Evolutionary conservation across 495 filamentous ascomycete species (phyloP).

Genomic region (Bathelium albidoporum): DNA sequence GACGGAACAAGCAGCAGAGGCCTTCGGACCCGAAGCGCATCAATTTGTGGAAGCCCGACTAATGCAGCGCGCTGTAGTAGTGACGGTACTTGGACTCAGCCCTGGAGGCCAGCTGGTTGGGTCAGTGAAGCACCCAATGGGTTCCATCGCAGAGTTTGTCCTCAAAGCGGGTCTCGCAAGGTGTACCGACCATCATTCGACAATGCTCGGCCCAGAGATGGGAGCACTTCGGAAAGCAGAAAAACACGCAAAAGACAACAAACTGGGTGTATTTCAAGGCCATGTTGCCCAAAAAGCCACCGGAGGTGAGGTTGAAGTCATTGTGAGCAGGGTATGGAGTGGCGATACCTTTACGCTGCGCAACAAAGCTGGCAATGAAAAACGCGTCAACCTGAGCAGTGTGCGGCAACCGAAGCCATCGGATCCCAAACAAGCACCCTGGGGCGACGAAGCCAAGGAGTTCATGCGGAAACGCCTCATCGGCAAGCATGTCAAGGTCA

Average conservation of each 20-base stretch:
- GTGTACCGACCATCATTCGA: conserved; percentile 90
- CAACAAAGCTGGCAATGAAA: conserved; percentile 73
- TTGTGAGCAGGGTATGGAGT: conserved; percentile 72
- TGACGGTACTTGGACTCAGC: conserved; percentile 73
- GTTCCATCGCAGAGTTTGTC: conserved; percentile 81
- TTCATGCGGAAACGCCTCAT: conserved; percentile 88
- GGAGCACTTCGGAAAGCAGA: conserved; percentile 74
- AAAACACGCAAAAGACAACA: conserved; percentile 64
- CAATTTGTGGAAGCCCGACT: conserved; percentile 76
- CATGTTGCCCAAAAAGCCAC: conserved; percentile 53
- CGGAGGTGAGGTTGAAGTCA: conserved; percentile 58
- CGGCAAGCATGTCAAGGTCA: conserved; percentile 84
- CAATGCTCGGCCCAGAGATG: conserved; percentile 80
- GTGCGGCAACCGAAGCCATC: conserved; percentile 80
- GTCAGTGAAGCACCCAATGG: conserved; percentile 70
- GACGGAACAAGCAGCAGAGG: conserved; percentile 72
- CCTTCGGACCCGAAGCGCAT: conserved; percentile 75
- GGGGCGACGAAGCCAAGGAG: conserved; percentile 88
- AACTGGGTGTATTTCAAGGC: conserved; percentile 66
- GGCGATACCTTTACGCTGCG: conserved; percentile 83
- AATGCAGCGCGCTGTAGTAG: conserved; percentile 72
- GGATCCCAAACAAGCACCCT: conserved; percentile 73
- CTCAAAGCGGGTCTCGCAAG: conserved; percentile 80
- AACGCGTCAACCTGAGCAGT: conserved; percentile 84
- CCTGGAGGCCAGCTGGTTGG: conserved; percentile 50